Evolutionary conservation across 768 basidiomycete genomes (phyloP).

Genomic region (Suillus subluteus): DNA sequence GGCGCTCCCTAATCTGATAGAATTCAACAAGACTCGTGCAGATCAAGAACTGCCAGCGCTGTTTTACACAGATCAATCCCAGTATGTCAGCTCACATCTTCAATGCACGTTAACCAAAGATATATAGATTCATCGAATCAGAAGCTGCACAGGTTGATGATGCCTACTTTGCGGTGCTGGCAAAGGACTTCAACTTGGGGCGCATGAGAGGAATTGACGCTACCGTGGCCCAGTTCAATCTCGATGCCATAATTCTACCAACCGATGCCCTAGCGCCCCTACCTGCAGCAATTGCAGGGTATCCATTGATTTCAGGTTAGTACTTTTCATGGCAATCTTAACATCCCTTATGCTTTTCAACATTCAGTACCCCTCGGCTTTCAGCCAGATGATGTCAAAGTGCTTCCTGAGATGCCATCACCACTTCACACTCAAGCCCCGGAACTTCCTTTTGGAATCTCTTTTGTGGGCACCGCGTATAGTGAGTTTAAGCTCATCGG

Average conservation of each 20-base stretch:
- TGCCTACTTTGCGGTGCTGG: neutral
- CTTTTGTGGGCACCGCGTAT: no score
- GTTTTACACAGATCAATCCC: slow-evolving; percentile 32
- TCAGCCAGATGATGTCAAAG: neutral
- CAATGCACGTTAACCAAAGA: neutral
- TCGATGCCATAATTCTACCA: no score
- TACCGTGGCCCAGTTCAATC: neutral
- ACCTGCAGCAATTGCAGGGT: neutral
- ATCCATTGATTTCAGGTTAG: neutral
- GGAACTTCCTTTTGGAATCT: neutral
- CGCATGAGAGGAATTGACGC: neutral
- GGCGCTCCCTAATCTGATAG: no score
- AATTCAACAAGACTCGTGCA: slow-evolving; percentile 51
- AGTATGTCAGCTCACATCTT: neutral
- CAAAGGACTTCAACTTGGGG: neutral
- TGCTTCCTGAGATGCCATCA: neutral
- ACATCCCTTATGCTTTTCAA: neutral
- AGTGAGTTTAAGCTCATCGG: no score
- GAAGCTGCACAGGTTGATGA: neutral
- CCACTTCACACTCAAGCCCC: neutral
- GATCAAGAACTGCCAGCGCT: slow-evolving; percentile 42
- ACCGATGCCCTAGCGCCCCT: neutral
- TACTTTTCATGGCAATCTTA: neutral
- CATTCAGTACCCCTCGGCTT: neutral
- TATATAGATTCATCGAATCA: neutral